Base-by-base conservation (phyloP, 2,329 filamentous ascomycete genomes). In the Aspergillus spinulosporus region DNA sequence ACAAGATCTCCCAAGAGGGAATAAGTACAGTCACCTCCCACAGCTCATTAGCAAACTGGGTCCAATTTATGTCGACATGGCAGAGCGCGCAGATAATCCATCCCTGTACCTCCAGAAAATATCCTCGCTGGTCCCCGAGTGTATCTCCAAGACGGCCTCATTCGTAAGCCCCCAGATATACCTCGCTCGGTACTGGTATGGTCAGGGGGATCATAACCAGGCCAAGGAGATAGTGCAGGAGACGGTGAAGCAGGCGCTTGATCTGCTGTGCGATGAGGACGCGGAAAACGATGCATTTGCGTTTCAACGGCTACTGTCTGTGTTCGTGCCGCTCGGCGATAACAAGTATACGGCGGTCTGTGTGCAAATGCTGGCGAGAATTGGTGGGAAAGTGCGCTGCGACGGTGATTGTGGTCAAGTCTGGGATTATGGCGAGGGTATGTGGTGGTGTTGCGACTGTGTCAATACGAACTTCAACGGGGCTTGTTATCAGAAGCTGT, bases 141-240 rank as follows among this genome's bases (percentile, higher is more conserved):
- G 36, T 50, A 50, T 50, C 36, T 50, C 48, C 36, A 36, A 50
- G 31, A 50, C 48, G n/a, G 36, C 32, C 6, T 28, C 36, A 5
- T 40, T 50, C 9, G 48, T 42, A 5, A 36, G 48, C 15, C 48
- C 48, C 5, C 48, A 42, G 48, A 50, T 50, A 34, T 50, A 50
- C 21, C 48, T 50, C 21, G 48, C 48, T 28, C 32, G 48, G 15
- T 50, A 42, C 36, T 50, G 34, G 48, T 50, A 50, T 50, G 31
- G 34, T 4, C 48, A 50, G 26, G 48, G 48, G 3, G 31, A 50
- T 11, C 21, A 31, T 7, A n/a, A 29, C n/a, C 36, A 40, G 36
- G 48, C 48, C 3, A 50, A 50, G 36, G 14, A 15, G 9, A 39
- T 50, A 7, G 26, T 26, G 15, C 21, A 36, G 36, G 36, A 42